Conservation (phyloP, 805 yeast species). For the Candida silvicultrix region DNA sequence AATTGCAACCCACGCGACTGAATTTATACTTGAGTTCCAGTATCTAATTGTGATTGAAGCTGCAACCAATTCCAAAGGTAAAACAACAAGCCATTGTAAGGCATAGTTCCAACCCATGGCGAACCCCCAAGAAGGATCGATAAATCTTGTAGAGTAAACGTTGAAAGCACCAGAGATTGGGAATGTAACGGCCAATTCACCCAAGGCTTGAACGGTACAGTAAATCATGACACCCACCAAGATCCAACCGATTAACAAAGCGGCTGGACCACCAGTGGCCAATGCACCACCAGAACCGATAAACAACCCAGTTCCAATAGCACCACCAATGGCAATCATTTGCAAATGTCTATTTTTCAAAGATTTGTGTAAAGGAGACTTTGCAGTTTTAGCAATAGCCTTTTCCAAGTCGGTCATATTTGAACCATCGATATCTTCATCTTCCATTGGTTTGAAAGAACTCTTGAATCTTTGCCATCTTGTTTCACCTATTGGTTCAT, state of each 20-base stretch:
- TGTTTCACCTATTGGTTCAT: slow-evolving; percentile 1
- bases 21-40: slow-evolving; percentile 42
- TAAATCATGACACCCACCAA: slow-evolving; percentile 53
- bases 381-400: slow-evolving; percentile 38
- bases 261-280: slow-evolving; percentile 57
- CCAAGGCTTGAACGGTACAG: slow-evolving; percentile 49
- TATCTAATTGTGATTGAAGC: slow-evolving; percentile 49
- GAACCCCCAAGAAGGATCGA: slow-evolving; percentile 50
- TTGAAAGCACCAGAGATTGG: slow-evolving; percentile 51
- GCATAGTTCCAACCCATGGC: slow-evolving; percentile 48
- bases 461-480: slow-evolving; percentile 2
- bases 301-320: slow-evolving; percentile 68
- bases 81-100: slow-evolving; percentile 46
- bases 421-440: slow-evolving; percentile 24
- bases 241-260: slow-evolving; percentile 48
- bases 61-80: slow-evolving; percentile 55
- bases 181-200: slow-evolving; percentile 46
- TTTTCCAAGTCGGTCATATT: slow-evolving; percentile 37
- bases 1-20: slow-evolving; percentile 54
- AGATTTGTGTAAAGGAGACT: slow-evolving; percentile 47
- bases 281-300: slow-evolving; percentile 59
- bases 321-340: slow-evolving; percentile 64
- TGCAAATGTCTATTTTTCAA: slow-evolving; percentile 51
- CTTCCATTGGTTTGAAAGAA: slow-evolving; percentile 10
- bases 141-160: slow-evolving; percentile 41